phyloP scores from a whole-genome alignment of 305 asterid species.

The Ruellia speciosa region DNA sequence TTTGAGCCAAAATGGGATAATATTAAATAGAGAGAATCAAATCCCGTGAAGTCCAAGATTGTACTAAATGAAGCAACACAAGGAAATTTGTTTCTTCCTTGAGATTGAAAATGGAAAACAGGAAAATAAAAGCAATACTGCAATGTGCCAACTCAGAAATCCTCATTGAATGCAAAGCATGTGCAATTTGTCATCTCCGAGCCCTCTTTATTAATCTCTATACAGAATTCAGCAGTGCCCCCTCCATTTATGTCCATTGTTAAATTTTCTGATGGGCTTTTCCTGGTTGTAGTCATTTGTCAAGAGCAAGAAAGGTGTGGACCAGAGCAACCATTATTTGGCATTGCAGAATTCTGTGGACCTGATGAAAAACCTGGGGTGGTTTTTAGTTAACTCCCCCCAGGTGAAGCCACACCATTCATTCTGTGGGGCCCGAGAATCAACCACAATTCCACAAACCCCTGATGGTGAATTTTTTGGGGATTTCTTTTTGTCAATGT shows the following conservation, averaged over 20 bases:
- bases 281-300: slow-evolving; percentile 4
- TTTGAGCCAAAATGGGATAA: slow-evolving; percentile 21
- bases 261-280: slow-evolving; percentile 9
- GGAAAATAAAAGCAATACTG: slow-evolving; percentile 5
- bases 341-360: slow-evolving; percentile 15
- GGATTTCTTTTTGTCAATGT: too few relatives aligned
- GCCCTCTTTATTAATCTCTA: slow-evolving; percentile 2
- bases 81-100: neutral
- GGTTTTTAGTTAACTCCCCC: neutral
- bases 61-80: slow-evolving; percentile 15
- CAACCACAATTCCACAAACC: neutral
- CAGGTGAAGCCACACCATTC: neutral
- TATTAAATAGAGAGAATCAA: slow-evolving; percentile 44
- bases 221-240: neutral
- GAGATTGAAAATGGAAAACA: too few relatives aligned
- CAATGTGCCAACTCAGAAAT: slow-evolving; percentile 11
- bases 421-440: neutral
- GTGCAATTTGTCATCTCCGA: slow-evolving; percentile 21
- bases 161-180: slow-evolving; percentile 30
- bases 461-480: slow-evolving; percentile 7
- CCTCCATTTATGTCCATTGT: neutral
- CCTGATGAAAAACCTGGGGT: slow-evolving; percentile 9
- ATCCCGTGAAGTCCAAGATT: slow-evolving; percentile 40
- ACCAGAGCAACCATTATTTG: slow-evolving; percentile 11
- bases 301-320: slow-evolving; percentile 30